Evolutionary conservation across 164 flowering plant genomes (phyloP), one percentile per base, ranked within the genome.

Genomic region (Tetracentron sinense): DNA sequence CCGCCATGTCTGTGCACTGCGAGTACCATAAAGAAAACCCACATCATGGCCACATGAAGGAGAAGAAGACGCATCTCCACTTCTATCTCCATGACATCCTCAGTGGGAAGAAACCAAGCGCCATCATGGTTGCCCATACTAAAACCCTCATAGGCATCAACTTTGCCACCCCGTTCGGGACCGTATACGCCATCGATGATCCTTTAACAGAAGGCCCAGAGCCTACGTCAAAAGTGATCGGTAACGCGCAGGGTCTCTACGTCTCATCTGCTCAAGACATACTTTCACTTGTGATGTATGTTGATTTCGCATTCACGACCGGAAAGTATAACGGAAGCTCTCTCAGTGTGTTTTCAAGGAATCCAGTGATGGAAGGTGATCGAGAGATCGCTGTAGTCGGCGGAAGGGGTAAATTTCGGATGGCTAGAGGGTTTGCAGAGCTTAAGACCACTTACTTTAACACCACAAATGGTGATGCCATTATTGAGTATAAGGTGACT

Each of bases 51-150:
- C 7, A 49, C 1, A 7, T 38, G 6, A 69, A 68, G 20, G 78
- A 79, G 56, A 75, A 68, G 20, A 72, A 66, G 4, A 83, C 85
- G 21, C 70, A 61, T 3, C 84, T 87, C 23, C 81, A 83, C 20
- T 87, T 83, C 78, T 85, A 65, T 67, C 75, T 87, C 72, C 83
- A 81, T 58, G 89, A 87, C 79, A 83, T 59, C 0, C 55, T 81
- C 17, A 81, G 85, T 28, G 88, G 92, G 17, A 31, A 57, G 20
- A 72, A 72, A 20, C 78, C 81, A 17, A 75, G 35, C 25, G 79
- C 81, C 17, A 42, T 74, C 6, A 14, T 16, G 46, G 77, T 82
- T 21, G 83, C 78, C 10, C 55, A 61, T 30, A 16, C 79, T 12
- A 26, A 65, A 55, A 48, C n/a, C 17, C 54, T 71, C 5, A 63